Evolutionary conservation across 306 rosid genomes (phyloP).

Genomic region (Sophora flavescens): DNA sequence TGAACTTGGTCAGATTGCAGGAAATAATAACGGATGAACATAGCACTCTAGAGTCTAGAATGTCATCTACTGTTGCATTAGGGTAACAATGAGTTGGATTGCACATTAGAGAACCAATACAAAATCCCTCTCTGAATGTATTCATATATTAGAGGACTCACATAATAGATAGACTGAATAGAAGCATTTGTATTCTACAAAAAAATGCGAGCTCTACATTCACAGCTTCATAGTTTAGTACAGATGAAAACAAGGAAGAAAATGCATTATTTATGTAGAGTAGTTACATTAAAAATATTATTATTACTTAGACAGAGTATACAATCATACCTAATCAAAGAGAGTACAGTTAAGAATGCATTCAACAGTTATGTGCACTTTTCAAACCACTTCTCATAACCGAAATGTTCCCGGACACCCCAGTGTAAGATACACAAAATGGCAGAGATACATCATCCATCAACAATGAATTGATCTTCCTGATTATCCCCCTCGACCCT

Average conservation of each 20-base stretch:
- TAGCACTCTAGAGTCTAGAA: conserved; percentile 19
- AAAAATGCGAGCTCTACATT: conserved; percentile 51
- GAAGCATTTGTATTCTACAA: conserved; percentile 47
- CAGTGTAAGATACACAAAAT: conserved; percentile 40
- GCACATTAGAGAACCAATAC: conserved; percentile 25
- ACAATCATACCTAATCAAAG: conserved; percentile 57
- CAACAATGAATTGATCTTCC: conserved; percentile 93
- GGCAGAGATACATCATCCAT: conserved; percentile 58
- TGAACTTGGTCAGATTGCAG: conserved; percentile 9
- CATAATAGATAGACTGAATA: conserved; percentile 6
- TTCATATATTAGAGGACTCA: not conserved
- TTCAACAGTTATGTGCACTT: conserved; percentile 64
- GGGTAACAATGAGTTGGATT: conserved; percentile 24
- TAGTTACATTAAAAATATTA: conserved; percentile 61
- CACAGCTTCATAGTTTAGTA: conserved; percentile 38
- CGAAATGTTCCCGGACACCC: conserved; percentile 49
- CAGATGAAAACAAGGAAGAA: conserved; percentile 39
- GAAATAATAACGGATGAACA: conserved; percentile 19
- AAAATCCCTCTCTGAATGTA: conserved; percentile 32
- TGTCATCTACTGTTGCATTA: conserved; percentile 33
- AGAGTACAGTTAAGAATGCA: conserved; percentile 55
- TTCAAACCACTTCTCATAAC: conserved; percentile 48
- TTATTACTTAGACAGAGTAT: conserved; percentile 51
- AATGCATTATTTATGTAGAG: conserved; percentile 49
- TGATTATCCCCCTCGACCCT: conserved; percentile 96